Base-by-base conservation (phyloP, 495 filamentous ascomycete species). In the Penicillium steckii region DNA sequence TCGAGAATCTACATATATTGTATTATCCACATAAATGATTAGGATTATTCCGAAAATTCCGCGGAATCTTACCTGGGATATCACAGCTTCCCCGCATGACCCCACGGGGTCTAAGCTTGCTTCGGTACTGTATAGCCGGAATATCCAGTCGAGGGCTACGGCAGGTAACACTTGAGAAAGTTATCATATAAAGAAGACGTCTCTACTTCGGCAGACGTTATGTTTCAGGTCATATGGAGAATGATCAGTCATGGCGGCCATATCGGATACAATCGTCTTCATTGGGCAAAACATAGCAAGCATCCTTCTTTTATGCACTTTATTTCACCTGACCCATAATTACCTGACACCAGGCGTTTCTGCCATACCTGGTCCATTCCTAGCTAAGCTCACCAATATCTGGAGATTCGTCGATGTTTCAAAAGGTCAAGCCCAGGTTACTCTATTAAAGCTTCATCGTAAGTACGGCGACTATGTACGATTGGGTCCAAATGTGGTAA, bases 401-500 rank as follows among this genome's bases (percentile, higher is more conserved):
- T 59, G 55, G 55, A 46, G 59, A 4, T 53, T 56, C 41, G 27
- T 59, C 3, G 48, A 59, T 25, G 59, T 62, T 5, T 47, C 51
- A 3, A 48, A 55, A 21, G 59, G 64, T 25, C 46, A 60, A 27
- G 60, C 68, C 12, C 65, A 75, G 26, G 35, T 46, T 10, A 65
- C 61, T 47, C 58, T 61, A 15, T 45, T 67, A 32, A 56, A 51
- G 1, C 57, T 85, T 1, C 83, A 86, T 47, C 19, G 60, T 7
- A 64, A 68, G 23, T 79, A 85, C 53, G 85, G 84, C 0, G 65
- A 75, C 1, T 66, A 78, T 5, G 83, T 87, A 13, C 74, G 84
- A 7, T 61, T 85, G 4, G 83, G 83, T 0, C 83, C 84, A 5
- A 75, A 82, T 17, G 72, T 77, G 24, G 68, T 86, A 13, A 83